Evolutionary conservation across 352 stramenopile genomes (phyloP), one percentile per base, ranked within the genome.

Genomic region (Phytophthora cajani): DNA sequence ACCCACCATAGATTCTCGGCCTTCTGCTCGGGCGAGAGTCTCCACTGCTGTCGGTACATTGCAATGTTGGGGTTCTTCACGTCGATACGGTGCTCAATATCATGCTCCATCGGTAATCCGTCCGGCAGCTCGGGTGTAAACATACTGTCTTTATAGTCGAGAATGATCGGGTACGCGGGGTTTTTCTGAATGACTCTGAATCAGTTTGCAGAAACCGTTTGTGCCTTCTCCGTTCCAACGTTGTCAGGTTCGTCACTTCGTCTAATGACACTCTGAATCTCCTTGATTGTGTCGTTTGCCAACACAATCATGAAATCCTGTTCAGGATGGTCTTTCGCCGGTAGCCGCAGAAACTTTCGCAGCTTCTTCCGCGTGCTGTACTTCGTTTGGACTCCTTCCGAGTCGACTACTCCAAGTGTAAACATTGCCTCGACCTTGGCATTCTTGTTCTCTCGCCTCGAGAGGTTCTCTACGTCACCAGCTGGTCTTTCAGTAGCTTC

Each of bases 391-490:
- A 25, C 23, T 25, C 23, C 23, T 25, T 25, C 23, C 23, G 23
- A 25, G 23, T 25, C 23, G 23, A 25, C 23, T 25, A 25, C 23
- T 25, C 23, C 23, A 42, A 42, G 33, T 5, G 7, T 42, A 42
- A 42, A 42, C 3, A 42, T 42, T 42, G 33, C 33, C 33, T 42
- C 33, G 1, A 12, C 33, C 23, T 54, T 14, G 58, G 58, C 44
- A 44, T 47, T 52, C 40, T 64, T 64, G 42, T 14, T 64, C 32
- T 65, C 19, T 65, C 46, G 12, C 30, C 11, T 42, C 44, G 58
- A 44, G 17, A 51, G 1, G 30, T 25, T 62, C 32, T 47, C 17
- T 19, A 44, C 46, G 14, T 47, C 36, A 21, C 55, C 58, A 54
- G 7, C 4, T 64, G 19, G 25, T 42, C 33, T 42, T 42, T 42